Evolutionary conservation across 2,329 filamentous ascomycete species (phyloP), one percentile per base, ranked within the genome.

Genomic region (Paecilomyces formosus): DNA sequence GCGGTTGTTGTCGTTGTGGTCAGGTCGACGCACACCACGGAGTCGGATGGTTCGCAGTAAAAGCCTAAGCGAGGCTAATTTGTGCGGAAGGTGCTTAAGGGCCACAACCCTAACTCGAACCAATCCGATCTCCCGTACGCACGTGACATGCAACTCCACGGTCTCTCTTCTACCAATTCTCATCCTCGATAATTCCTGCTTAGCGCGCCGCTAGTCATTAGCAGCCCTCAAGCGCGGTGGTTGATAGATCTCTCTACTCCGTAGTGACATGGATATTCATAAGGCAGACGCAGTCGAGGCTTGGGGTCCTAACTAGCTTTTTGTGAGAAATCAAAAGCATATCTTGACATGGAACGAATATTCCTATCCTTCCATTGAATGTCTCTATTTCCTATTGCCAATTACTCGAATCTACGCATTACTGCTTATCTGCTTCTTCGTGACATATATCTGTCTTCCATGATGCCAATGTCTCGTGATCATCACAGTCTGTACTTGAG

Each of bases 1-100:
- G 72, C 73, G 74, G 72, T 76, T 72, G 73, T 74, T 75, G 74
- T 76, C 74, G 74, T 74, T 72, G 74, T 72, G 72, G 71, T 73
- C 69, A 69, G 69, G 69, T 73, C 72, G 63, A 72, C 70, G 70
- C 71, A 71, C 71, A 74, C 73, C 73, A 74, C 69, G 69, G 70
- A 72, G 71, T 74, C 71, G 70, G 67, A 72, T 73, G 69, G 69
- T 70, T 71, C 66, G 65, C 66, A 69, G 62, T 65, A 66, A 65
- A 64, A 67, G 68, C 69, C 70, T 77, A 76, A 75, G 73, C 73
- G 73, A 76, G 69, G 66, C 65, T 66, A 66, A 64, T 71, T 71
- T 75, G 72, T 74, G 73, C 68, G 72, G 66, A 65, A 63, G 65
- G 65, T 60, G 60, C 54, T 61, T 28, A 66, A 72, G 71, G 71